Evolutionary conservation across 192 early-diverging fungal species (phyloP), one percentile per base, ranked within the genome.

Genomic region (Mortierella antarctica): DNA sequence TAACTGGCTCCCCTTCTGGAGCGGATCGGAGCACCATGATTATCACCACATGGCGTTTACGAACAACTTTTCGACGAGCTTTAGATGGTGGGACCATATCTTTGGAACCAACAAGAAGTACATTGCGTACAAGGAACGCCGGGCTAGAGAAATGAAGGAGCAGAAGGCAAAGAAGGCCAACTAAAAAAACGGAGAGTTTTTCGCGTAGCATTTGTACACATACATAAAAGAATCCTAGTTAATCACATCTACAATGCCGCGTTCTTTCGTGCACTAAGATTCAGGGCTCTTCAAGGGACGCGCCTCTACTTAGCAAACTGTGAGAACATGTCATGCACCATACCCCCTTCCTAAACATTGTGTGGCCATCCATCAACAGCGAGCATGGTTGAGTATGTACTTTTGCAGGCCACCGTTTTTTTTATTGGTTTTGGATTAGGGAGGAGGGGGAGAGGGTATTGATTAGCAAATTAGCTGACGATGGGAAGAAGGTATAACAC

Each of bases 21-120:
- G 93, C 3, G 95, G 95, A 17, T 91, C 94, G 2, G 94, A 95
- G 61, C 95, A 95, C 82, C 96, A 98, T 72, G 96, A 98, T 74
- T 95, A 92, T 78, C 96, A 98, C 80, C 96, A 98, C 82, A 86
- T 88, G 70, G 86, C 89, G 21, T 92, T 94, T 65, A 86, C 91
- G 48, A 91, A 89, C 64, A 93, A 91, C 87, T 95, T 92, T 71
- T 89, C 92, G 18, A 91, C 92, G 48, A 91, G 89, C 54, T 97
- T 97, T 89, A 84, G 95, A 47, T 93, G 91, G 89, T 95, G 94
- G 94, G 96, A 97, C 86, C 87, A 90, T 55, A 71, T 94, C 48
- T 90, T 93, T 83, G 96, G 95, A 46, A 97, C 95, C 31, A 93
- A 95, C 83, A 75, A 81, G 42, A 94, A 91, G 70, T 95, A 94